Conservation (phyloP, 176 grass and related monocot genomes). For the Bromus sterilis region DNA sequence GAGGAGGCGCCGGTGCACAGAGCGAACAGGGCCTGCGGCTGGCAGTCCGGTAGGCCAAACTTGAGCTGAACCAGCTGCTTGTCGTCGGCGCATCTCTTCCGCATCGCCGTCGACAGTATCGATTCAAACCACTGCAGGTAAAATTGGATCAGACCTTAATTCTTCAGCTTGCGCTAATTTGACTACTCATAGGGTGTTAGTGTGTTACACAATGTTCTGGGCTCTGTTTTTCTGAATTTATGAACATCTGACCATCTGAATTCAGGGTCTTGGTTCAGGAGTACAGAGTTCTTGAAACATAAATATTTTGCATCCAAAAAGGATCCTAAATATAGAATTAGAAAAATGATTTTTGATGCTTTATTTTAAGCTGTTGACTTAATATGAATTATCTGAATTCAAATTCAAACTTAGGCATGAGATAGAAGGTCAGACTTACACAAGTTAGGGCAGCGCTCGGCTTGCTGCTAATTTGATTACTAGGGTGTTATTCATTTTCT, state of each 20-base stretch:
- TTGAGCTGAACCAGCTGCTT: conserved; percentile 71
- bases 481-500: neutral
- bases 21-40: conserved; percentile 71
- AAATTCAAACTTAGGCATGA: conserved; percentile 9
- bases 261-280: neutral
- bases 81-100: conserved; percentile 72
- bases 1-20: conserved; percentile 84
- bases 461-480: neutral
- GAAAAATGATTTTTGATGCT: neutral
- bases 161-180: neutral
- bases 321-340: neutral
- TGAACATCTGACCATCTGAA: neutral
- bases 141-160: neutral
- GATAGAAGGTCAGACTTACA: conserved; percentile 51
- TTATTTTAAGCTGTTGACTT: neutral
- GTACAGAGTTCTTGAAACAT: neutral
- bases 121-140: conserved; percentile 79
- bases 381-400: neutral
- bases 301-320: neutral
- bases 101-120: conserved; percentile 54
- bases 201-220: neutral
- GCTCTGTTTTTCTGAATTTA: neutral
- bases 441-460: neutral
- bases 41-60: conserved; percentile 43
- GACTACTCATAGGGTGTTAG: neutral